These are phyloP conservation scores for Apiosordaria backusii DNA, from an alignment of 495 filamentous ascomycete genomes.

Conservation along the genomic window DNA sequence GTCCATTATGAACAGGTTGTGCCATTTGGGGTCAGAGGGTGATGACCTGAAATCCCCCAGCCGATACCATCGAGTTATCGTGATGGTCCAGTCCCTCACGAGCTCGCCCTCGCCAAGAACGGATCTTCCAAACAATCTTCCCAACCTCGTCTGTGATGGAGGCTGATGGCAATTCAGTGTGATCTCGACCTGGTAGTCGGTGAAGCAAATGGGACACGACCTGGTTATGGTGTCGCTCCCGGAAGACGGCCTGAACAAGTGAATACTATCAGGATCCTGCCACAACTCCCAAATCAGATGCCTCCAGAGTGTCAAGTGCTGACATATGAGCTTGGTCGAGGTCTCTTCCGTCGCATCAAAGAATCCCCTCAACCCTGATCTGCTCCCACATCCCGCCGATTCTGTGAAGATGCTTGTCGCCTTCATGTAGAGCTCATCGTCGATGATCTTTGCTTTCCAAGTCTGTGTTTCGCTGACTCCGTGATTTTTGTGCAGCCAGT, in stretches of 20 bases:
- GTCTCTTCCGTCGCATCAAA: background rate
- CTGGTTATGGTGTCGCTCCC: too few species aligned
- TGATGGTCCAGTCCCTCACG: background rate
- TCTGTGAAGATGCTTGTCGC: background rate
- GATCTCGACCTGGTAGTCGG: background rate
- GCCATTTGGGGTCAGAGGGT: background rate
- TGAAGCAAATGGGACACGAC: background rate
- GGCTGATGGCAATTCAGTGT: background rate
- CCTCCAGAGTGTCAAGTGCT: too few species aligned
- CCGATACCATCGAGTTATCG: background rate
- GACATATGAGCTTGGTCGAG: too few species aligned
- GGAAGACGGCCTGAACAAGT: too few species aligned
- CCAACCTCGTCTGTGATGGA: background rate
- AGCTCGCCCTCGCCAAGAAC: background rate
- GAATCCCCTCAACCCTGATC: background rate
- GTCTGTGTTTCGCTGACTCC: background rate
- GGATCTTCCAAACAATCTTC: background rate
- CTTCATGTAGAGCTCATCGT: background rate
- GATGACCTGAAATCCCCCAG: background rate
- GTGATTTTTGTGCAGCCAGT: background rate
- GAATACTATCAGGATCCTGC: too few species aligned
- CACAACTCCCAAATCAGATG: too few species aligned
- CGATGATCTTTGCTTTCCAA: background rate
- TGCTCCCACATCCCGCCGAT: background rate
- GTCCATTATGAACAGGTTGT: background rate